Percentiles rank a stretch among this genome's conserved stretches.
phyloP scores from a whole-genome alignment of 2,329 filamentous ascomycete species.

The Fusarium aywerte region DNA sequence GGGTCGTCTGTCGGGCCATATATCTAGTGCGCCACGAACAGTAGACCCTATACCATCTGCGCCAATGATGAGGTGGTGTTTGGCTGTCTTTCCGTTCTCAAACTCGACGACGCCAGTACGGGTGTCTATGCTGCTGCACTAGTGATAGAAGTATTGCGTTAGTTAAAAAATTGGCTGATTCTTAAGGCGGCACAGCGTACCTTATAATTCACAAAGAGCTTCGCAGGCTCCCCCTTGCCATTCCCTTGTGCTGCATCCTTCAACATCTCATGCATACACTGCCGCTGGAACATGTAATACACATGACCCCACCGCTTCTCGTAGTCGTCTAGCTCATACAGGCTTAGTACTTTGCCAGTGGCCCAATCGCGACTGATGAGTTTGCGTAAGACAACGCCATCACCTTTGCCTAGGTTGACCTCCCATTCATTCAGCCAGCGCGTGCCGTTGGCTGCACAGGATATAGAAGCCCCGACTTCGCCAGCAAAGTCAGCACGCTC shows the following conservation, averaged over 20 bases:
- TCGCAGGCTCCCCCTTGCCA: background rate
- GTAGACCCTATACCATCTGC: conserved; percentile 7
- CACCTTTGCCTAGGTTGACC: background rate
- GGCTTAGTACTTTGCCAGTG: background rate
- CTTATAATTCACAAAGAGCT: background rate
- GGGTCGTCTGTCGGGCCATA: background rate
- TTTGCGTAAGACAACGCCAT: background rate
- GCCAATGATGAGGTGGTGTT: background rate
- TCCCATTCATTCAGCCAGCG: conserved; percentile 4
- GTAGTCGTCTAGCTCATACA: conserved; percentile 2
- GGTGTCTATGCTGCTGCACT: too few species aligned
- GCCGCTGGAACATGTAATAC: conserved; percentile 2
- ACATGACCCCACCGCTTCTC: background rate
- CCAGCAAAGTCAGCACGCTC: background rate
- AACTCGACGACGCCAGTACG: background rate
- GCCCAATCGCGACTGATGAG: background rate
- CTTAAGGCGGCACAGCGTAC: too few species aligned
- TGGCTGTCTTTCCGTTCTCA: background rate
- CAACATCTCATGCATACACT: conserved; percentile 10
- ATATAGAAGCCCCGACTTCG: conserved; percentile 2
- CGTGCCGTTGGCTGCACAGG: conserved; percentile 2
- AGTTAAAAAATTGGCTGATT: too few species aligned
- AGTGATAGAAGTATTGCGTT: too few species aligned
- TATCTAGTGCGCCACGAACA: background rate
- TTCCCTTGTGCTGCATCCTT: background rate